Evolutionary conservation across 2,329 filamentous ascomycete species (phyloP), one percentile per base, ranked within the genome.

Genomic region (Cladosporium sphaerospermum): DNA sequence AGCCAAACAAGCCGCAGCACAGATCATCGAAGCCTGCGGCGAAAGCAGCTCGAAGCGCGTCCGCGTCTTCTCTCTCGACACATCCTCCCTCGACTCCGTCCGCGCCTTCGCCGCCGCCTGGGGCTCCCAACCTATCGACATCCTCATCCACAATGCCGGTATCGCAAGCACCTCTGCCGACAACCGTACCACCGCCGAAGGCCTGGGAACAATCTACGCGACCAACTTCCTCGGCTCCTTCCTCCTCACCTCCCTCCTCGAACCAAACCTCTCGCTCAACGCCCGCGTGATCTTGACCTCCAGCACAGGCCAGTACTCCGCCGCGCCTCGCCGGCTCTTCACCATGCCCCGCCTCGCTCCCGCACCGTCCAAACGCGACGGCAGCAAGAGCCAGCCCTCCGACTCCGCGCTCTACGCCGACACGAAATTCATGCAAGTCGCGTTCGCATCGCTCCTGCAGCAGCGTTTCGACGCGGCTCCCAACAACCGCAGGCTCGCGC

Each of bases 81-180:
- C 59, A 4, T 40, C 34, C 8, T 54, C 37, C 9, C 42, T 61
- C 2, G 37, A 37, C 5, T 55, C 53, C 16, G 54, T 60, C n/a
- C 50, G 45, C 28, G 45, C 18, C 18, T 61, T 61, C 42, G 57
- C 59, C 34, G 61, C 59, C 10, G 63, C 62, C 33, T 48, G 55
- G 54, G 57, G 59, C 8, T 34, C 54, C 10, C 62, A 69, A 9
- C 61, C 65, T 8, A 58, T 72, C 19, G 69, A 71, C 45, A 61
- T 71, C 33, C 64, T 63, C 9, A 55, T 71, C 4, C 55, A 72
- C 36, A 73, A 73, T 50, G 70, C 70, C 23, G 71, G 69, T 11
- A 55, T 66, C 18, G 58, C 59, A n/a, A 59, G 39, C 34, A 37
- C 53, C 8, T 18, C 23, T 2, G 18, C 10, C 18, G 54, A 53